phyloP scores from a whole-genome alignment of 768 basidiomycete species.

The Rhodotorula diobovata region DNA sequence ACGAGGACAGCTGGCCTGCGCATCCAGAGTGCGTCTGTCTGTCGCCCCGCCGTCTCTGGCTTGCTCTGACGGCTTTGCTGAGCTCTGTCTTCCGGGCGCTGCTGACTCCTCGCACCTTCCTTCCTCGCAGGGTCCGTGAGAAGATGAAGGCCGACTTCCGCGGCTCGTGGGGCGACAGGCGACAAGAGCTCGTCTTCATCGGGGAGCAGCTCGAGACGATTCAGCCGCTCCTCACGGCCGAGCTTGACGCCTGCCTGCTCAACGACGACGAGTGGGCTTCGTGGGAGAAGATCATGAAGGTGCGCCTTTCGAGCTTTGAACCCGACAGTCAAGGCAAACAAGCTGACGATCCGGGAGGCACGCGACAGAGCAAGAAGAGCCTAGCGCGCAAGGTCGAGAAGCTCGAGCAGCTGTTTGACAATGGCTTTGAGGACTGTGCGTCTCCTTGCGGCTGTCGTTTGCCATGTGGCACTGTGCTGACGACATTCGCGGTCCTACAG shows the following conservation, averaged over 20 bases:
- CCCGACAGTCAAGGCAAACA: no score
- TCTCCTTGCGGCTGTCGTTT: no score
- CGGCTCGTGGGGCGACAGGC: slow-evolving; percentile 47
- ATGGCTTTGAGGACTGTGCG: slow-evolving; percentile 45
- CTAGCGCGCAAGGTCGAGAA: slow-evolving; percentile 41
- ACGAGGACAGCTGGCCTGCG: slow-evolving; percentile 43
- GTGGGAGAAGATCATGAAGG: slow-evolving; percentile 25
- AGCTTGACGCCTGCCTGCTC: slow-evolving; percentile 43
- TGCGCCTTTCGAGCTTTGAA: neutral
- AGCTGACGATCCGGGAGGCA: slow-evolving; percentile 23
- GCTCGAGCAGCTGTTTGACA: slow-evolving; percentile 44
- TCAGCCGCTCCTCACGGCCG: slow-evolving; percentile 40
- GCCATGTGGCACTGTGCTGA: neutral
- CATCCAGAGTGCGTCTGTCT: slow-evolving; percentile 36
- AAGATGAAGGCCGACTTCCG: slow-evolving; percentile 46
- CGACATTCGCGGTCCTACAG: neutral
- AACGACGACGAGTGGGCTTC: slow-evolving; percentile 44
- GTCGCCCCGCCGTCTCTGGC: neutral
- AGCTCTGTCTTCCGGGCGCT: neutral
- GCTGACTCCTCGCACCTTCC: no score
- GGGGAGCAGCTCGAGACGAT: slow-evolving; percentile 33
- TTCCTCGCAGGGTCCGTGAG: slow-evolving; percentile 22
- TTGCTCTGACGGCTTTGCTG: neutral
- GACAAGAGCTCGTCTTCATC: slow-evolving; percentile 43
- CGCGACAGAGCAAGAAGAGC: slow-evolving; percentile 27